These are phyloP conservation scores for Colletotrichum sp. DNA, from an alignment of 2,329 filamentous ascomycete species.

Conservation along the genomic window DNA sequence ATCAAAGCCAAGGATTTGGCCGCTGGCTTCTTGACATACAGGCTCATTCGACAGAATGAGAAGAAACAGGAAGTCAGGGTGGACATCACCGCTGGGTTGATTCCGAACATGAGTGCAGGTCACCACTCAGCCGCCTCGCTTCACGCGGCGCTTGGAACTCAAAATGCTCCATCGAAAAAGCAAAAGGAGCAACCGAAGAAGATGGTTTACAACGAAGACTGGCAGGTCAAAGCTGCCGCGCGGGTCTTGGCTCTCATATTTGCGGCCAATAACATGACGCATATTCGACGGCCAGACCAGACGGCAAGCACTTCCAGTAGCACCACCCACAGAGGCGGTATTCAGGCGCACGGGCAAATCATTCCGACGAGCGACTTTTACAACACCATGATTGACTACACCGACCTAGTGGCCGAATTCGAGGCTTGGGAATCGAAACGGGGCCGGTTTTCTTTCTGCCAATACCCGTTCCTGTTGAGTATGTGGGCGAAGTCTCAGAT, in stretches of 20 bases:
- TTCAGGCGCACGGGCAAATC: slow-evolving; percentile 65
- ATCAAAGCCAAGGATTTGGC: slow-evolving; percentile 77
- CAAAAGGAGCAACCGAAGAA: slow-evolving; percentile 59
- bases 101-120: slow-evolving; percentile 75
- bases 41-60: slow-evolving; percentile 74
- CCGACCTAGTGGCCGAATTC: slow-evolving; percentile 86
- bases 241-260: slow-evolving; percentile 83
- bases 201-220: slow-evolving; percentile 79
- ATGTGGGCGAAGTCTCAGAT: slow-evolving; percentile 94
- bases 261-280: slow-evolving; percentile 72
- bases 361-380: slow-evolving; percentile 87
- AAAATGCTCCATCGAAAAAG: slow-evolving; percentile 55
- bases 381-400: slow-evolving; percentile 83
- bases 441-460: slow-evolving; percentile 84
- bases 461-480: slow-evolving; percentile 90
- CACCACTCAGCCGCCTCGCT: slow-evolving; percentile 69
- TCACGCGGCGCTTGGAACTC: slow-evolving; percentile 74
- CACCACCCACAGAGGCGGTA: slow-evolving; percentile 42
- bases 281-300: slow-evolving; percentile 39
- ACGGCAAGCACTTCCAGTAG: slow-evolving; percentile 1
- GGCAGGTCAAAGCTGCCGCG: slow-evolving; percentile 85
- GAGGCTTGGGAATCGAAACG: slow-evolving; percentile 82
- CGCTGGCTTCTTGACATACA: slow-evolving; percentile 80
- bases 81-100: slow-evolving; percentile 69
- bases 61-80: slow-evolving; percentile 65